Percentiles rank a stretch among this genome's conserved stretches.
These are phyloP conservation scores for Pythium chondricola DNA, from an alignment of 352 stramenopile genomes.

Conservation along the genomic window DNA sequence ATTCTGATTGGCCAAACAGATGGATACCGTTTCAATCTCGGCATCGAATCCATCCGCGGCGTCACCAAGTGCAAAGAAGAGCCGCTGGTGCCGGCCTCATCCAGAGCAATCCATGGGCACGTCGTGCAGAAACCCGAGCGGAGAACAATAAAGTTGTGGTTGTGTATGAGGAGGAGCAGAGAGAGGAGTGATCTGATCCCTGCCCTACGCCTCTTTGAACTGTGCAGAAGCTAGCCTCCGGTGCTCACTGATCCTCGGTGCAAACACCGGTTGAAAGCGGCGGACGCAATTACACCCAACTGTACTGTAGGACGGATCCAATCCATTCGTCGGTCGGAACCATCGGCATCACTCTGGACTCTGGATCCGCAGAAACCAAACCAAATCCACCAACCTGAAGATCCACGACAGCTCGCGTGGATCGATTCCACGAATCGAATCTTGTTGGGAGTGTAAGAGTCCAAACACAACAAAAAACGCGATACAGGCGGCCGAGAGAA, in stretches of 20 bases:
- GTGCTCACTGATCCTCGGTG: slow-evolving; percentile 15
- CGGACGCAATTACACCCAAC: no score
- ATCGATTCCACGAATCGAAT: no score
- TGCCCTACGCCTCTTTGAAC: background rate
- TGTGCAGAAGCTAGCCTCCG: slow-evolving; percentile 12
- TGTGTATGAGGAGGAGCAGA: slow-evolving; percentile 12
- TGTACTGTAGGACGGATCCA: no score
- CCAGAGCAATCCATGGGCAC: no score
- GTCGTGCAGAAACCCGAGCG: background rate
- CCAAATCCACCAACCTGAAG: no score
- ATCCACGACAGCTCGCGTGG: no score
- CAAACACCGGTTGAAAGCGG: background rate
- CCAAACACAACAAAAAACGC: background rate
- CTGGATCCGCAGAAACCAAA: no score
- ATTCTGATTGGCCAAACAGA: slow-evolving; percentile 22
- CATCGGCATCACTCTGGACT: no score
- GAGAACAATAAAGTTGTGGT: slow-evolving; percentile 7
- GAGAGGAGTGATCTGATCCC: slow-evolving; percentile 18
- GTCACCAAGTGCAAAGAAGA: slow-evolving; percentile 6
- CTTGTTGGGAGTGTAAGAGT: no score
- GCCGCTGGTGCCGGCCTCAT: no score
- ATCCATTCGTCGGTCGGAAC: no score
- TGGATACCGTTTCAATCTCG: slow-evolving; percentile 8
- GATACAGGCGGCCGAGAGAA: slow-evolving; percentile 2
- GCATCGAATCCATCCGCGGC: slow-evolving; percentile 7